Base-by-base conservation (phyloP, 768 basidiomycete genomes). In the Russula sp. region DNA sequence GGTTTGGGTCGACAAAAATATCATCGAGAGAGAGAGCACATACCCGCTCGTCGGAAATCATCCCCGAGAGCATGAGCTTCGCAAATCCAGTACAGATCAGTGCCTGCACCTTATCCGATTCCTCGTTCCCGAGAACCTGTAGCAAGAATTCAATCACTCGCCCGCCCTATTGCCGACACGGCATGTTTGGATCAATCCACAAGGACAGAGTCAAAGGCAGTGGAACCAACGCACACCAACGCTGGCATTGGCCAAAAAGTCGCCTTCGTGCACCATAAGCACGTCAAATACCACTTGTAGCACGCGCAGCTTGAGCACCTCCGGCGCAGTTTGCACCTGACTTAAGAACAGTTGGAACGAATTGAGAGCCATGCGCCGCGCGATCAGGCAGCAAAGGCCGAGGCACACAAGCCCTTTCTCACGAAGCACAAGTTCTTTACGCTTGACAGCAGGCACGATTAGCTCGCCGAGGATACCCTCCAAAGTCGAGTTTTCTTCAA, bases 401-500 rank as follows among this genome's bases (percentile, higher is more conserved):
- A 97, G 78, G 64, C 86, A 84, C 61, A 90, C 78, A 13, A 94
- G 79, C 1, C 92, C 92, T 73, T 89, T 87, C 73, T 93, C 90
- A 46, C 91, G 81, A 70, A 95, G 80, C 0, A 81, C 79, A 6
- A 90, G 80, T 69, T 96, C 93, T 75, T 95, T 95, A 58, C 92
- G 84, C 71, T 88, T 87, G 50, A 98, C 91, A 5, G 92, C 85
- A 2, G 96, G 96, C 36, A 97, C 84, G 71, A 98, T 92, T 20
- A 99, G 78, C 69, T 98, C 93, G 11, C 90, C 79, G 73, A 85
- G 72, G 24, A 81, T 74, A 30, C 90, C 89, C 64, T 86, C 84
- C 63, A 90, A 74, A 5, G 84, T 86, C 8, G 87, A 84, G 71
- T 89, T 88, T 64, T 89, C 87, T 67, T 86, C 81, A 58, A 83